Conservation (phyloP, 164 flowering plant species). For the Vitis vinifera region DNA sequence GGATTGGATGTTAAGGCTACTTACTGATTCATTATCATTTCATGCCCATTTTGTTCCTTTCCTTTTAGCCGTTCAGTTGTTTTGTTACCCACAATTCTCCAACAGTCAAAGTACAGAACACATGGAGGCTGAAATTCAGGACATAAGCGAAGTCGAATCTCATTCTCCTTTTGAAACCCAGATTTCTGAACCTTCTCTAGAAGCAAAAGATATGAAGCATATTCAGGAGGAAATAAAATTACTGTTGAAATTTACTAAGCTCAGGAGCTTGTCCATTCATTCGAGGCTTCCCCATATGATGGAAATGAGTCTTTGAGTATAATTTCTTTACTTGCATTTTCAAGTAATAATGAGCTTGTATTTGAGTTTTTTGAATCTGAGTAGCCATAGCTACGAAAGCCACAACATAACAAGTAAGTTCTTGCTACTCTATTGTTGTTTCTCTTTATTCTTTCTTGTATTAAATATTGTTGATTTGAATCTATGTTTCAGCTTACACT, state of each 20-base stretch:
- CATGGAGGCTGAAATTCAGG: not conserved
- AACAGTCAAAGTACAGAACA: not conserved
- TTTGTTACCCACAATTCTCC: slow-evolving; percentile 3
- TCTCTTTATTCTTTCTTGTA: not conserved
- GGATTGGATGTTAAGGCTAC: slow-evolving; percentile 18
- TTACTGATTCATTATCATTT: slow-evolving; percentile 8
- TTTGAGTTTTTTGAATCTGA: slow-evolving; percentile 21
- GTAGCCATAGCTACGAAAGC: slow-evolving; percentile 12
- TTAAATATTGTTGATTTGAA: too few species aligned
- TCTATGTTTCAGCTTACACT: too few species aligned
- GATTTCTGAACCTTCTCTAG: too few species aligned
- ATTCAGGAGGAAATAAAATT: not conserved
- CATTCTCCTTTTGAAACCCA: too few species aligned
- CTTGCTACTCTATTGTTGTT: not conserved
- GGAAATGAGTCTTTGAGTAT: slow-evolving; percentile 1
- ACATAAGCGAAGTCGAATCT: not conserved
- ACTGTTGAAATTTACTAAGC: not conserved
- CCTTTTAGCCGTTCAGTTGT: slow-evolving; percentile 20
- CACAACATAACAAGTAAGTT: slow-evolving; percentile 15
- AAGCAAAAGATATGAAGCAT: not conserved
- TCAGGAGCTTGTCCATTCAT: not conserved
- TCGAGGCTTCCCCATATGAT: not conserved
- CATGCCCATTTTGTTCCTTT: slow-evolving; percentile 16
- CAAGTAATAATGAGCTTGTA: slow-evolving; percentile 7
- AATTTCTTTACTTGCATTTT: slow-evolving; percentile 6